Conservation (phyloP, 306 rosid species). For the Castanopsis chinensis region DNA sequence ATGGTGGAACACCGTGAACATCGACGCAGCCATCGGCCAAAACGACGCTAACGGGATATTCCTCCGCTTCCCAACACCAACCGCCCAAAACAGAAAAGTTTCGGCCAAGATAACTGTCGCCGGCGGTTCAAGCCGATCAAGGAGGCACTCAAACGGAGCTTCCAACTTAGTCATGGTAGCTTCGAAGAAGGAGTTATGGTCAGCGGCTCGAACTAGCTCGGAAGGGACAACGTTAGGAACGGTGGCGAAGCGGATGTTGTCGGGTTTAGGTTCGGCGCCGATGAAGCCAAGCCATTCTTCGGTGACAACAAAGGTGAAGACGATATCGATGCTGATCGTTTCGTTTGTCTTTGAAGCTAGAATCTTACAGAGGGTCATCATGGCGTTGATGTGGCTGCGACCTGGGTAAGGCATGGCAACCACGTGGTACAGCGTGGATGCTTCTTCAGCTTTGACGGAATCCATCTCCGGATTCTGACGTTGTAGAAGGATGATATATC, state of each 20-base stretch:
- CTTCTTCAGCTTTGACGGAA: neutral
- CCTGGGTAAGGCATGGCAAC: constrained; percentile 46
- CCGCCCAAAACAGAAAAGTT: constrained; percentile 24
- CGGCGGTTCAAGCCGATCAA: constrained; percentile 33
- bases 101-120: constrained; percentile 36
- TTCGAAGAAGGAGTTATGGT: constrained; percentile 7
- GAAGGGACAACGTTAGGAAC: constrained; percentile 32
- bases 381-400: constrained; percentile 47
- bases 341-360: neutral
- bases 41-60: constrained; percentile 42
- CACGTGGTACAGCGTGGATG: constrained; percentile 13
- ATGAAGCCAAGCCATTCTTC: constrained; percentile 32
- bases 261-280: constrained; percentile 4
- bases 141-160: constrained; percentile 13
- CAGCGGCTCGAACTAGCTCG: constrained; percentile 9
- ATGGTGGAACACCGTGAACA: constrained; percentile 14
- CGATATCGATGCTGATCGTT: neutral
- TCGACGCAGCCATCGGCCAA: constrained; percentile 44
- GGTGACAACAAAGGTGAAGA: constrained; percentile 21
- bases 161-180: constrained; percentile 6
- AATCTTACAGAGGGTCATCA: constrained; percentile 36
- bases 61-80: constrained; percentile 27
- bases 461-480: neutral
- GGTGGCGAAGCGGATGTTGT: constrained; percentile 29
- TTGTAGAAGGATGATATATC: no score